Base-by-base conservation (phyloP, 2,329 filamentous ascomycete species). In the Chalaropsis ovoidea region DNA sequence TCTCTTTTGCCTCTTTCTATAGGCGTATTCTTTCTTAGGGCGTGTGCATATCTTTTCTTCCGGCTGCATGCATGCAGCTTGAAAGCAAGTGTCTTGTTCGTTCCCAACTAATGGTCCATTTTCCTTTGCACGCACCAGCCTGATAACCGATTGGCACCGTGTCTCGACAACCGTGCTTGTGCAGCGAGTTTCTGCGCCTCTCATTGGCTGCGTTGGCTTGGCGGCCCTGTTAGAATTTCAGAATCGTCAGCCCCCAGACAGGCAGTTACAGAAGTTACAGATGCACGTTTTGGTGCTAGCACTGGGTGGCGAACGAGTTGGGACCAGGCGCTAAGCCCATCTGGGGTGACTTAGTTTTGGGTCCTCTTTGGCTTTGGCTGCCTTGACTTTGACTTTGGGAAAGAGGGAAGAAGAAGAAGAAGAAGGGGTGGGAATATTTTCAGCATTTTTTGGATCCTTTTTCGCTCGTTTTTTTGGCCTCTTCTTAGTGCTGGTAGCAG, bases 11-110 rank as follows among this genome's bases (percentile, higher is more conserved):
- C 22, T 56, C 52, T 56, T 56, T 35, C 11, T 56, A 3, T 56
- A 35, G 52, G 52, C 24, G 52, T 31, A 56, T 13, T 43, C 42
- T 13, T n/a, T 43, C 13, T 43, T 43, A 56, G 52, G 52, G 52
- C 52, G 52, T 56, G 52, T 56, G 52, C 24, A 56, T 56, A 56
- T 56, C 52, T 31, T 56, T 19, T 56, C 52, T 56, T 56, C 27
- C 22, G 52, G 52, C 52, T 56, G 52, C 52, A 27, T 56, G 52
- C 24, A 56, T n/a, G n/a, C n/a, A n/a, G n/a, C 3, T 31, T 31
- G 31, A 31, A 31, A 31, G 52, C 19, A 24, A 22, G 47, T 49
- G 47, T 49, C 47, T 49, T 49, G 47, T 19, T 49, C 47, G 47
- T 19, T 49, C 47, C 47, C 47, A 49, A 49, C 47, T 24, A 8